Conservation (phyloP, 768 basidiomycete species). For the Phallus indusiatus region DNA sequence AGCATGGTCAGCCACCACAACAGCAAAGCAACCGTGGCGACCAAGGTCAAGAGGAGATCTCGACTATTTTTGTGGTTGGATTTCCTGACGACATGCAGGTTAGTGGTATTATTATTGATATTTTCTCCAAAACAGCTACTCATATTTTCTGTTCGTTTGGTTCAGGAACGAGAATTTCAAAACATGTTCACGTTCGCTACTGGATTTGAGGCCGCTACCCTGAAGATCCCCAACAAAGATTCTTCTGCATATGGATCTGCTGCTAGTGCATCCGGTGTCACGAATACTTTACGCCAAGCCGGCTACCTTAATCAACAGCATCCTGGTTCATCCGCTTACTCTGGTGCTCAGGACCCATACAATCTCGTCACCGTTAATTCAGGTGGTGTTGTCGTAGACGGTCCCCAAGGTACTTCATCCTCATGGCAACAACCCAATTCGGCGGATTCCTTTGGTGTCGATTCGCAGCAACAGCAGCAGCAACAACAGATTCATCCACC, state of each 20-base stretch:
- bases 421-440: conserved; percentile 37
- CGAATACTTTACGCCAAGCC: conserved; percentile 24
- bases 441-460: background rate
- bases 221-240: conserved; percentile 95
- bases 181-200: conserved; percentile 97
- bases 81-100: conserved; percentile 99
- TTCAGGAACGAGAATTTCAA: conserved; percentile 95
- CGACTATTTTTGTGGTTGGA: conserved; percentile 95
- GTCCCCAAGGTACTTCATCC: conserved; percentile 60
- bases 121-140: conserved; percentile 13
- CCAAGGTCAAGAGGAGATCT: conserved; percentile 70
- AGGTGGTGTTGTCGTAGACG: conserved; percentile 76
- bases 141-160: conserved; percentile 9
- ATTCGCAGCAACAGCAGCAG: conserved; percentile 32
- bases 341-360: conserved; percentile 69
- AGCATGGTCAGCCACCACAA: conserved; percentile 17
- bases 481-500: conserved; percentile 28
- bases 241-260: conserved; percentile 59
- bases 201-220: conserved; percentile 94
- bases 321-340: conserved; percentile 14
- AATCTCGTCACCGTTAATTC: conserved; percentile 77
- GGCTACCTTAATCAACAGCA: conserved; percentile 20
- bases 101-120: conserved; percentile 21
- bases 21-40: conserved; percentile 19
- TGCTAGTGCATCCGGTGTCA: conserved; percentile 14